phyloP scores from a whole-genome alignment of 208 protist species.

The Leishmania major region DNA sequence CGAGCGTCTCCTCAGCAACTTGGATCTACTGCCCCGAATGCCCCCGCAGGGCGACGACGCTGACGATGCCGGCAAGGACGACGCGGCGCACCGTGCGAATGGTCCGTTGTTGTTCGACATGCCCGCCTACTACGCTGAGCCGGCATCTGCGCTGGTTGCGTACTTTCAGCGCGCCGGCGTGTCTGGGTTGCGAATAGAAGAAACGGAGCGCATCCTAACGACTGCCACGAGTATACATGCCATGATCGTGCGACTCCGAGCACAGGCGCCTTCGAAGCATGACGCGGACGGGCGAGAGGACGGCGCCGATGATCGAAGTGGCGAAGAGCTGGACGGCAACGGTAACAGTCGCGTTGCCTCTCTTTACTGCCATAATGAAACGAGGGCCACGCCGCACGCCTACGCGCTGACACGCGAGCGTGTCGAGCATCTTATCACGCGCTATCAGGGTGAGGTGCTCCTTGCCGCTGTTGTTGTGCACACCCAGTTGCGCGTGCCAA shows the following conservation, averaged over 20 bases:
- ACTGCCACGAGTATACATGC: constrained; percentile 50
- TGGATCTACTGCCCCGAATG: constrained; percentile 32
- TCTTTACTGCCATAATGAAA: not conserved
- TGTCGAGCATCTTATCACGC: constrained; percentile 45
- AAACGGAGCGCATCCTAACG: constrained; percentile 55
- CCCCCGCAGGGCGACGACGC: constrained; percentile 11
- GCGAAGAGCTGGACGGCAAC: constrained; percentile 8
- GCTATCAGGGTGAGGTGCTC: constrained; percentile 75
- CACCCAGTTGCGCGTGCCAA: constrained; percentile 71
- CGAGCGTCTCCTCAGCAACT: constrained; percentile 40
- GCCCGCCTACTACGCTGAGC: constrained; percentile 73
- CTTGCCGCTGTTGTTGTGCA: constrained; percentile 70
- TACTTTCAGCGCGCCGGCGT: constrained; percentile 54
- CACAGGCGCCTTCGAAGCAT: constrained; percentile 31
- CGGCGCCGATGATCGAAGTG: not conserved
- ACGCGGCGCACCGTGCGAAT: not conserved
- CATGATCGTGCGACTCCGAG: constrained; percentile 75
- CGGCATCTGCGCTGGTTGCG: constrained; percentile 43
- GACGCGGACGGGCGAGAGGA: not conserved
- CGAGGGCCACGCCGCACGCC: not conserved
- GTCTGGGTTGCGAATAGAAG: constrained; percentile 33
- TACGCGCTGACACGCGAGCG: constrained; percentile 37
- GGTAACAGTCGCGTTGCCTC: not conserved
- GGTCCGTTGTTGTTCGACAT: constrained; percentile 42
- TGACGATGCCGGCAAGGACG: constrained; percentile 6